Evolutionary conservation across 192 early-diverging fungal species (phyloP).

Genomic region (Coemansia erecta): DNA sequence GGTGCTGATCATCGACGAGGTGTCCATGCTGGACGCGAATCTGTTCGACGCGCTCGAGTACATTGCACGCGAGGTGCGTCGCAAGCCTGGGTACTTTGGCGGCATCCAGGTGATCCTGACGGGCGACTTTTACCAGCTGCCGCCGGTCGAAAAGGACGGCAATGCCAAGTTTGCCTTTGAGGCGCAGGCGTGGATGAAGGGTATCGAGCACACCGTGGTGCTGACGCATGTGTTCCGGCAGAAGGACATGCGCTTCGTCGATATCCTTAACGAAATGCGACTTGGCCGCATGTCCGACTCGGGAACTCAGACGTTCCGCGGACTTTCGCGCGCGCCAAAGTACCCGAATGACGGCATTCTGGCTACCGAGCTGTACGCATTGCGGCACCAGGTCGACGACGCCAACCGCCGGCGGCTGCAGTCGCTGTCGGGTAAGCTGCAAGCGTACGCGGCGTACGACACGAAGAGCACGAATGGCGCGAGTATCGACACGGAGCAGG

Average conservation of each 20-base stretch:
- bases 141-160: slow-evolving; percentile 60
- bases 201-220: slow-evolving; percentile 59
- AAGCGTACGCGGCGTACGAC: slow-evolving; percentile 57
- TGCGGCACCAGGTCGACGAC: slow-evolving; percentile 72
- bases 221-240: slow-evolving; percentile 84
- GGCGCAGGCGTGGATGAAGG: slow-evolving; percentile 55
- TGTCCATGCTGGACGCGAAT: slow-evolving; percentile 72
- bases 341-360: slow-evolving; percentile 62
- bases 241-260: slow-evolving; percentile 73
- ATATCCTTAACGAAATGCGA: slow-evolving; percentile 85
- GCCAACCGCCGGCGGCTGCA: slow-evolving; percentile 63
- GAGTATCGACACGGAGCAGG: background rate
- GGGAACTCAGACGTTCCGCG: slow-evolving; percentile 53
- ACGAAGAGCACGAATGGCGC: slow-evolving; percentile 12
- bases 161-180: slow-evolving; percentile 66
- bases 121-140: slow-evolving; percentile 82
- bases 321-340: slow-evolving; percentile 51
- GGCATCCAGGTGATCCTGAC: slow-evolving; percentile 75
- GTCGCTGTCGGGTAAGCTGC: slow-evolving; percentile 51
- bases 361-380: slow-evolving; percentile 72
- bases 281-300: slow-evolving; percentile 62
- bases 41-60: slow-evolving; percentile 73
- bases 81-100: slow-evolving; percentile 61
- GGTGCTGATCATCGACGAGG: slow-evolving; percentile 76
- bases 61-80: slow-evolving; percentile 58